Evolutionary conservation across 805 yeast species (phyloP), one percentile per base, ranked within the genome.

Genomic region (Clavispora asparagi): DNA sequence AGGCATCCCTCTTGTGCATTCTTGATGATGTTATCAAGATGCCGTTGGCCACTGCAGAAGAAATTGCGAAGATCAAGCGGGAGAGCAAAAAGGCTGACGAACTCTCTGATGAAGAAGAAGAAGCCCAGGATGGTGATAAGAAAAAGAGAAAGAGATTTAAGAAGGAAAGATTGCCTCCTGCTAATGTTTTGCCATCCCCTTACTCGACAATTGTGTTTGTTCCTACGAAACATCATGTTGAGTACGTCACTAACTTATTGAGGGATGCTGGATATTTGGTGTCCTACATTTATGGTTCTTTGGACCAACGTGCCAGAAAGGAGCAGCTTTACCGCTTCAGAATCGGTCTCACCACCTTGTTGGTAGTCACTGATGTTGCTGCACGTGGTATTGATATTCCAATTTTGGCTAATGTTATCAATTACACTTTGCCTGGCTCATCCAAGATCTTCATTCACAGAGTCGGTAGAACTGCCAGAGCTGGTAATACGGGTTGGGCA

Each of bases 341-440:
- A 57, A 73, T 83, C 1, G 99, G 97, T 1, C 71, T 86, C 40
- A 82, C 97, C 5, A 81, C 87, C 28, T 64, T 94, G n/a, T 67
- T 94, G 63, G 97, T 94, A 9, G 99, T 94, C 45, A 94, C 99
- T 1, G 99, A 94, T 73, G 98, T 88, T 53, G 96, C 96, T 25
- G 99, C 99, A 1, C 84, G 99, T 74, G 99, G 99, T 82, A 90
- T 94, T 51, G 99, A 95, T 80, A 88, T 94, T 54, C 99, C 99
- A 0, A 83, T 94, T 46, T 77, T 94, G 61, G 96, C 98, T 7
- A 91, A 95, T 61, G 99, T 94, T 44, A 78, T 94, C 55, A 94
- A 94, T 64, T 94, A 79, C 65, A 82, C 96, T 1, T 74, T 94
- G 49, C 98, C 98, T 10, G 85, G 89, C 1, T 84, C 95, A 1